Evolutionary conservation across 345 rosid species (phyloP), one percentile per base, ranked within the genome.

Genomic region (Linum lewisii): DNA sequence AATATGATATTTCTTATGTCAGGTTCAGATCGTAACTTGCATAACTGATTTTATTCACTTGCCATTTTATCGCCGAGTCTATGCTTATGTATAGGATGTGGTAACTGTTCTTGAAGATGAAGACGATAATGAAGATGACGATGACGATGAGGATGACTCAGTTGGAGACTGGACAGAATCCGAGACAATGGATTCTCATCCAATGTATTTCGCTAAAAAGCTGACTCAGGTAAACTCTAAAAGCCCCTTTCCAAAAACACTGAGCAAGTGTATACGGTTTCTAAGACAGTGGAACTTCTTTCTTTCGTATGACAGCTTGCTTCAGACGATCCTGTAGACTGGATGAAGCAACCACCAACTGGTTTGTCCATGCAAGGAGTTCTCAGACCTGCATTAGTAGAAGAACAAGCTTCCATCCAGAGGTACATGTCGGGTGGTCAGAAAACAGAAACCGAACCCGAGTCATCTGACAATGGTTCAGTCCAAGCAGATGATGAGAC

Each of bases 131-230:
- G 47, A 10, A 3, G 90, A 82, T 60, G 79, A 72, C 45, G 79
- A 73, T 21, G 79, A 79, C 21, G 86, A 79, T 53, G 72, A 75
- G 51, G 84, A 84, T 68, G 95, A 42, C 47, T n/a, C n/a, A n/a
- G 47, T 78, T 57, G 86, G 94, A 64, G 97, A 89, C 77, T 93
- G 99, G 99, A 89, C 91, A 60, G 84, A 84, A 45, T 76, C 81
- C 78, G 95, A 89, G 61, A 89, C 97, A 1, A 82, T 93, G 99
- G 83, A 87, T 58, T 78, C 95, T 65, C 99, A 93, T 76, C 99
- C 99, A 54, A 83, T 87, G 88, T 83, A 70, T 77, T 93, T 89
- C 64, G 99, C 97, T 24, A 82, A 81, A 77, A 89, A 67, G 74
- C 72, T 93, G 69, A 65, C 92, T 22, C 81, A 84, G 97, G 95